phyloP scores from a whole-genome alignment of 2,329 filamentous ascomycete genomes.

The Huntiella bhutanensis region DNA sequence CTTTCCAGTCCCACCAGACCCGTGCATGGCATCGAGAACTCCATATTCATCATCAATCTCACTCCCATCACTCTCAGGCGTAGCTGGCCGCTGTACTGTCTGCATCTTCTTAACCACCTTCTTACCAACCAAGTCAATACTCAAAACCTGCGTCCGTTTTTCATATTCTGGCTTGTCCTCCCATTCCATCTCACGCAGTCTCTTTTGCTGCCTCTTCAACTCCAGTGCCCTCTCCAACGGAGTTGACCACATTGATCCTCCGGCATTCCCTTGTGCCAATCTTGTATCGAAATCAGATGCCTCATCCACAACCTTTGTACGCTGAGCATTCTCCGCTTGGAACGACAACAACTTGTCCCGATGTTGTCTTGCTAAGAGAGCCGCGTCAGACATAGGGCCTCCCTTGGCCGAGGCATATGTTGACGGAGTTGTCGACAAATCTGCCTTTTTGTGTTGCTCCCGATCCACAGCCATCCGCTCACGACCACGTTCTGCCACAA shows the following conservation, averaged over 20 bases:
- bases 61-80: conserved; percentile 28
- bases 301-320: conserved; percentile 75
- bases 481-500: conserved; percentile 68
- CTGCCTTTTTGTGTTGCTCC: conserved; percentile 44
- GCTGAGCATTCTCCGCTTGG: conserved; percentile 66
- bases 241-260: conserved; percentile 60
- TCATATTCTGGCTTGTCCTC: conserved; percentile 72
- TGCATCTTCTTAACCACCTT: conserved; percentile 59
- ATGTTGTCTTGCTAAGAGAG: conserved; percentile 53
- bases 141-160: conserved; percentile 67
- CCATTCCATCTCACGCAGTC: conserved; percentile 73
- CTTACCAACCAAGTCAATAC: conserved; percentile 61
- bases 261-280: conserved; percentile 23
- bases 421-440: conserved; percentile 40
- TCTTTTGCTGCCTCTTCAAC: conserved; percentile 68
- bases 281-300: conserved; percentile 44
- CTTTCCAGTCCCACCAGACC: conserved; percentile 27
- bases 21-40: conserved; percentile 7
- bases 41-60: conserved; percentile 18
- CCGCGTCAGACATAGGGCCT: conserved; percentile 21
- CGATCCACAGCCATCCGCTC: conserved; percentile 76
- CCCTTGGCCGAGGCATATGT: conserved; percentile 36
- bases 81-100: conserved; percentile 37
- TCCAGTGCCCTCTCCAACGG: conserved; percentile 68
- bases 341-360: conserved; percentile 64